Evolutionary conservation across 202 grass and related monocot genomes (phyloP).

Genomic region (Tripidium arundinaceum): DNA sequence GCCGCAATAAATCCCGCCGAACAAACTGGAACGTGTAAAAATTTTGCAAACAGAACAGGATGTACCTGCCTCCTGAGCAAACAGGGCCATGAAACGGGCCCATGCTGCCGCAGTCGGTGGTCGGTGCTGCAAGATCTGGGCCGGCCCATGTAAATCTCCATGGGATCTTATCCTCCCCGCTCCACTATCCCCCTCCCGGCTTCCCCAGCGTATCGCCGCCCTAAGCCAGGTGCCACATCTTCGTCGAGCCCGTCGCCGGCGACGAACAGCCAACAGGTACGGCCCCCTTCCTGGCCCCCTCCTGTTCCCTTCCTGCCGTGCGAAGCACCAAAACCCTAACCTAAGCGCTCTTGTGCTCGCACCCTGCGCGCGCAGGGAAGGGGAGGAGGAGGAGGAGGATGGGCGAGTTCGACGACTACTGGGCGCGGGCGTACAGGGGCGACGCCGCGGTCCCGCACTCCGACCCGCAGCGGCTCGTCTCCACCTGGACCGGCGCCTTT

Average conservation of each 20-base stretch:
- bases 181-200: too few relatives aligned
- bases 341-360: background rate
- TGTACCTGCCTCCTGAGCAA: too few relatives aligned
- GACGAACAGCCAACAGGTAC: background rate
- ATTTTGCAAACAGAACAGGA: too few relatives aligned
- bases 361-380: background rate
- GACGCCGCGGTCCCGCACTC: conserved; percentile 79
- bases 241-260: background rate
- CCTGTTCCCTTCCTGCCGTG: background rate
- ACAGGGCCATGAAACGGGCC: too few relatives aligned
- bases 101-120: too few relatives aligned
- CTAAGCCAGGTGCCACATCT: too few relatives aligned
- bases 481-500: conserved; percentile 61
- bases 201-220: too few relatives aligned
- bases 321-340: background rate
- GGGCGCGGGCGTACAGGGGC: conserved; percentile 69
- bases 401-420: conserved; percentile 66
- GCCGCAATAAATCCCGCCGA: too few relatives aligned
- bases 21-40: too few relatives aligned
- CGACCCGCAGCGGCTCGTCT: conserved; percentile 48
- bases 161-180: too few relatives aligned
- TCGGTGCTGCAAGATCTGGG: too few relatives aligned
- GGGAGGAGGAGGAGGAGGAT: background rate
- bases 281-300: background rate
- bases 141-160: too few relatives aligned